Base-by-base conservation (phyloP, 768 basidiomycete species). In the Tulasnella sp. region DNA sequence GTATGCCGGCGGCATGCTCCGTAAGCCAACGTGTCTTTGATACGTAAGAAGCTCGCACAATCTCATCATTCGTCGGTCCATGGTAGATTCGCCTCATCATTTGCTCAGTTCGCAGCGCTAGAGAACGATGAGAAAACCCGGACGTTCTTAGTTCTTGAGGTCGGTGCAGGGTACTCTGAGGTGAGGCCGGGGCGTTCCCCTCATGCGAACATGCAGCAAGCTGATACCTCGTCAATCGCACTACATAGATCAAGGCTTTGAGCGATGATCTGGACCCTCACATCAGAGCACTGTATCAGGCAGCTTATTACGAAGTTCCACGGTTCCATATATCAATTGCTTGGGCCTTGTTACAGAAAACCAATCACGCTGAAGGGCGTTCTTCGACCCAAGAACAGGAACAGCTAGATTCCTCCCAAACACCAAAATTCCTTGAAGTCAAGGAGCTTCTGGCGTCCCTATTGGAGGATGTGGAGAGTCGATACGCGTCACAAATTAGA, bases 291-390 rank as follows among this genome's bases (percentile, higher is more conserved):
- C 73, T 89, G 31, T 82, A 84, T 54, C 85, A 93, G 64, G 82
- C 84, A 63, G 77, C 79, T 58, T 96, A 89, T 70, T 94, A 97
- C 71, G 66, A 73, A 31, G 72, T 80, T 29, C 91, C 93, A 19
- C 80, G 83, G 46, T 96, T 92, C 66, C 93, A 97, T 67, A 78
- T 86, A 11, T 93, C 91, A 1, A 81, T 96, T 56, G 90, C 83
- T 9, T 96, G 93, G 92, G 81, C 83, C 12, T 74, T 91, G 45
- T 78, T 90, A 51, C 74, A 79, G 31, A 62, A 62, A 9, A 27
- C 12, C 29, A 38, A 50, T 19, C 38, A 31, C 19, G 9, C 19
- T 12, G 38, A 11, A 31, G 29, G 31, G 27, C n/a, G 27, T 17
- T 25, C 45, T 29, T 24, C 29, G 21, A 34, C 19, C 19, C 24